Evolutionary conservation across 371 early-diverging fungal species (phyloP), one percentile per base, ranked within the genome.

Genomic region (Mortierella sp.): DNA sequence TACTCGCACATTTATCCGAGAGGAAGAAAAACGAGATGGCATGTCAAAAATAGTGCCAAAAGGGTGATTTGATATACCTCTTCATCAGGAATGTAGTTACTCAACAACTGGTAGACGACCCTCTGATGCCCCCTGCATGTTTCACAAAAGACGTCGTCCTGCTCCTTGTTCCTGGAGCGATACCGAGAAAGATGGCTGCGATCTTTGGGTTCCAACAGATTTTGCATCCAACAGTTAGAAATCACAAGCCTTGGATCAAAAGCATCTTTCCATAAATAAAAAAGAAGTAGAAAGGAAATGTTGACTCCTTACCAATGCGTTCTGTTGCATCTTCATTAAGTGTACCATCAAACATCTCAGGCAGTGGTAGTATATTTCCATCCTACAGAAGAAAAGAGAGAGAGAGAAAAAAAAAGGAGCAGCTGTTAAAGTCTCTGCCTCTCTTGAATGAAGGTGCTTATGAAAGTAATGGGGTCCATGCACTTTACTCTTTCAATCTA

Each of bases 1-100:
- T 37, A 37, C 5, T 9, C 3, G 37, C 3, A 37, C 9, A 9
- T 9, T 37, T 37, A n/a, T 1, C n/a, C 57, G 57, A 29, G 57
- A 29, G 19, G 3, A 25, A 25, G 19, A 37, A 23, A 46, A 46
- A n/a, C 37, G 0, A 56, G n/a, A n/a, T n/a, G n/a, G n/a, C n/a
- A n/a, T n/a, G n/a, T 12, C 23, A 37, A n/a, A 44, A 18, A 59
- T 21, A 19, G 30, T 59, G 19, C 7, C 1, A 52, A 21, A 23
- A 53, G 12, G 3, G 9, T 9, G 37, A 37, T 37, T 9, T 37
- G 37, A 37, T 37, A 37, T 79, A 79, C 80, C 43, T 79, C 67
- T 25, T 79, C 80, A n/a, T 72, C 80, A 19, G 80, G 80, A 12
- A 79, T 72, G 26, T 73, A 79, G 57, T 69, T 73, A 64, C 80